Percentiles rank a stretch among this genome's conserved stretches.
Conservation (phyloP, 108 stramenopile species). For the Skeletonema potamos region DNA sequence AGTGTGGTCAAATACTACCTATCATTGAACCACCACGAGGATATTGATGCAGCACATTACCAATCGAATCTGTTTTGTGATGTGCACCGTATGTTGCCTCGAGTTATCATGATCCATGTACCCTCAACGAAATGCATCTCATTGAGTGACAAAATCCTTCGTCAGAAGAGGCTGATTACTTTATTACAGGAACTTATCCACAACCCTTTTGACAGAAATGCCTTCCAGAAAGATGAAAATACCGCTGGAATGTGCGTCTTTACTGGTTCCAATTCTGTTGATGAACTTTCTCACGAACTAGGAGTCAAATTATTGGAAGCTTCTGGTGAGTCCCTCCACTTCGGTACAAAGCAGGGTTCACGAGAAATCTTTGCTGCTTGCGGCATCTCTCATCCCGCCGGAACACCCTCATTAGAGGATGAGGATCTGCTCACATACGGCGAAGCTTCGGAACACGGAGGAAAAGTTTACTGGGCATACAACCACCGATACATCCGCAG, state of each 20-base stretch:
- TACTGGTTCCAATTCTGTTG: slow-evolving; percentile 20
- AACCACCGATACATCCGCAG: slow-evolving; percentile 32
- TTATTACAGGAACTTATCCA: slow-evolving; percentile 12
- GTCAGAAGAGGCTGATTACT: background rate
- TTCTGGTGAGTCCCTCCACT: slow-evolving; percentile 23
- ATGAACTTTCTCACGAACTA: slow-evolving; percentile 19
- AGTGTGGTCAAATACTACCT: slow-evolving; percentile 32
- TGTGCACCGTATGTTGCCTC: slow-evolving; percentile 26
- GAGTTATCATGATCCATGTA: slow-evolving; percentile 33
- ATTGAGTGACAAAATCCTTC: slow-evolving; percentile 28
- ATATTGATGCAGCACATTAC: background rate
- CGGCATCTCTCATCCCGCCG: slow-evolving; percentile 14
- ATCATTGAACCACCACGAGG: slow-evolving; percentile 10
- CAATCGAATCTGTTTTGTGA: slow-evolving; percentile 5
- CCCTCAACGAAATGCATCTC: slow-evolving; percentile 17
- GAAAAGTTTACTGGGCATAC: slow-evolving; percentile 18
- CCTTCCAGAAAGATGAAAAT: background rate
- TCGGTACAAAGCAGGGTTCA: slow-evolving; percentile 37
- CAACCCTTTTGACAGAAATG: slow-evolving; percentile 4
- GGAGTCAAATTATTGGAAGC: slow-evolving; percentile 29
- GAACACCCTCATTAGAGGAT: slow-evolving; percentile 29
- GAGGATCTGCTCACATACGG: slow-evolving; percentile 27
- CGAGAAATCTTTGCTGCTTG: slow-evolving; percentile 32
- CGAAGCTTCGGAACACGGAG: background rate
- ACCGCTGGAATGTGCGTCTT: slow-evolving; percentile 26